These are phyloP conservation scores for Alternaria hordeiaustralica DNA, from an alignment of 2,329 filamentous ascomycete species.

Conservation along the genomic window DNA sequence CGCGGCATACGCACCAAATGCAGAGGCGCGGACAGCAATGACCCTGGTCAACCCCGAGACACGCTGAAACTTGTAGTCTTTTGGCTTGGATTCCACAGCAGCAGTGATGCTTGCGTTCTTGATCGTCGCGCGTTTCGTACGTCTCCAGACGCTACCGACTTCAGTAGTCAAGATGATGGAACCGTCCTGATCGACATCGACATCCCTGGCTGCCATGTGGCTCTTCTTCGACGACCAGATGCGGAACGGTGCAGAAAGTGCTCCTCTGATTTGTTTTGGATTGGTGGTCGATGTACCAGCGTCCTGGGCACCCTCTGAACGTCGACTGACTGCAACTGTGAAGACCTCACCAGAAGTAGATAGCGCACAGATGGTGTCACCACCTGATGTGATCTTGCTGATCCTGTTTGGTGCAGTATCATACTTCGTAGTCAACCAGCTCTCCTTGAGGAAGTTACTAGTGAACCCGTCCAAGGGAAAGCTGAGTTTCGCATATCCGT, in stretches of 20 bases:
- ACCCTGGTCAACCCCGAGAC: constrained; percentile 88
- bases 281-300: constrained; percentile 82
- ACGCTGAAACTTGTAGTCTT: constrained; percentile 95
- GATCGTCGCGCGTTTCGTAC: constrained; percentile 80
- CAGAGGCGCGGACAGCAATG: constrained; percentile 82
- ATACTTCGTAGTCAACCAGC: constrained; percentile 69
- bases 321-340: constrained; percentile 77
- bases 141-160: constrained; percentile 90
- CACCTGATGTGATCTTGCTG: constrained; percentile 78
- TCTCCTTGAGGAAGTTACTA: constrained; percentile 71
- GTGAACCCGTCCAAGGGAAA: constrained; percentile 79
- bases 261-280: constrained; percentile 84
- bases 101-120: constrained; percentile 67
- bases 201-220: constrained; percentile 81
- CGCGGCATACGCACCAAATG: constrained; percentile 88
- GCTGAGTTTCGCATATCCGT: constrained; percentile 88
- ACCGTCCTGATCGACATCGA: constrained; percentile 88
- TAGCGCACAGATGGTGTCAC: constrained; percentile 89
- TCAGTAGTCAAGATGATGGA: constrained; percentile 94
- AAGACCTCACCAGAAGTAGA: constrained; percentile 87
- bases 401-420: constrained; percentile 72
- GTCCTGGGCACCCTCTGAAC: constrained; percentile 65
- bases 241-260: constrained; percentile 77
- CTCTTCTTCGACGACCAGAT: constrained; percentile 91
- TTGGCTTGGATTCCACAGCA: constrained; percentile 66